Percentiles rank a stretch among this genome's conserved stretches.
These are phyloP conservation scores for Pisolithus albus DNA, from an alignment of 768 basidiomycete species.

Conservation along the genomic window DNA sequence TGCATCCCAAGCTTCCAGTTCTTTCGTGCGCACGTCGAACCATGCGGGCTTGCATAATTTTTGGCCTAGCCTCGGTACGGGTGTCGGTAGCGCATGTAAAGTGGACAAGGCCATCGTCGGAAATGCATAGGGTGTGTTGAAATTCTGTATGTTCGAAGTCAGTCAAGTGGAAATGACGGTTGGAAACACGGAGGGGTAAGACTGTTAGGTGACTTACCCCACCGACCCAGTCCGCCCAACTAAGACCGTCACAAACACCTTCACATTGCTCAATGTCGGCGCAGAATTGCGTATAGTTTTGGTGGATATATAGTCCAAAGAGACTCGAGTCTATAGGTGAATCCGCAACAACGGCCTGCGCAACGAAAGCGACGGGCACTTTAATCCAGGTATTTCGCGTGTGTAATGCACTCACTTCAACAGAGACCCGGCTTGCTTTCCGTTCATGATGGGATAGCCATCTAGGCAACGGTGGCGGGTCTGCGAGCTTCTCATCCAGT, in stretches of 20 bases:
- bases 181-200: not conserved
- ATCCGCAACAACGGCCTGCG: conserved; percentile 67
- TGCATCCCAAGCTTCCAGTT: conserved; percentile 55
- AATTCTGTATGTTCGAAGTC: conserved; percentile 44
- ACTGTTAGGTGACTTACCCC: conserved; percentile 35
- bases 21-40: conserved; percentile 56
- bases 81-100: conserved; percentile 81
- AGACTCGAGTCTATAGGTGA: conserved; percentile 89
- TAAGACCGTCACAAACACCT: conserved; percentile 65
- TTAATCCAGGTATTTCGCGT: not conserved
- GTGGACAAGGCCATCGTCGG: conserved; percentile 76
- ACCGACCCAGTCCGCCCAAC: conserved; percentile 65
- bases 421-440: conserved; percentile 64
- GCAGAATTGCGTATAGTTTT: conserved; percentile 88
- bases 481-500: conserved; percentile 46
- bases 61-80: conserved; percentile 72
- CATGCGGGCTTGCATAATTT: conserved; percentile 84
- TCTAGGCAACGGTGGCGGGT: conserved; percentile 50
- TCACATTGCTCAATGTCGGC: conserved; percentile 67
- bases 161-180: not conserved
- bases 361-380: not conserved
- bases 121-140: conserved; percentile 73
- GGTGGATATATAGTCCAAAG: conserved; percentile 86
- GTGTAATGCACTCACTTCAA: conserved; percentile 47
- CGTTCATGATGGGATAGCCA: conserved; percentile 59